These are phyloP conservation scores for Heliocybe sulcata DNA, from an alignment of 1,284 basidiomycete species.

Conservation along the genomic window DNA sequence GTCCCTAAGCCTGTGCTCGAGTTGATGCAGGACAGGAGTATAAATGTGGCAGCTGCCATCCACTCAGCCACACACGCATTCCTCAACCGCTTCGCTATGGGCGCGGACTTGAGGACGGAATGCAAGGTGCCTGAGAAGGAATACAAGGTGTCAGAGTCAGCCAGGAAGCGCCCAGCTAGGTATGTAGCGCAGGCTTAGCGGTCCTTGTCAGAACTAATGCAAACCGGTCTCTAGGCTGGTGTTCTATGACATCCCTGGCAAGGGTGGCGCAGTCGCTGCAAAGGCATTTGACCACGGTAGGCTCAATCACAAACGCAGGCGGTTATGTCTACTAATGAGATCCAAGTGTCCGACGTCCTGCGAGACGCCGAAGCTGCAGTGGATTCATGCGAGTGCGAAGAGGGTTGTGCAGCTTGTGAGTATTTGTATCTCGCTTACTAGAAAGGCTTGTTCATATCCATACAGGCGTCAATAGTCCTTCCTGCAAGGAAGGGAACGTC, in stretches of 20 bases:
- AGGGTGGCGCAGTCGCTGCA: constrained; percentile 64
- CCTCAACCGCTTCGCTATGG: constrained; percentile 70
- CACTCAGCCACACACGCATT: constrained; percentile 85
- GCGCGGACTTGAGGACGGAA: constrained; percentile 74
- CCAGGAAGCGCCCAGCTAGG: constrained; percentile 74
- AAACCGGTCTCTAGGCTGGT: constrained; percentile 49
- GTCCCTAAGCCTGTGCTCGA: constrained; percentile 50
- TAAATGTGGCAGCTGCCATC: constrained; percentile 72
- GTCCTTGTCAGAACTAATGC: neutral
- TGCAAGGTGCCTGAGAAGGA: constrained; percentile 83
- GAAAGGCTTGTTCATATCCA: neutral
- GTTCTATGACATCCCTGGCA: constrained; percentile 74
- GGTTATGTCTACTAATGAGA: neutral
- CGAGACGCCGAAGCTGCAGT: constrained; percentile 56
- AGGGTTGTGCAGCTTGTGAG: constrained; percentile 73
- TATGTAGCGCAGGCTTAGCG: neutral
- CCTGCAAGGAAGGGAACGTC: constrained; percentile 60
- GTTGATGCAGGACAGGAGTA: constrained; percentile 48
- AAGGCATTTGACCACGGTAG: constrained; percentile 82
- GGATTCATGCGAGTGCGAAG: constrained; percentile 60
- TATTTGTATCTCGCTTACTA: constrained; percentile 6
- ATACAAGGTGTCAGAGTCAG: constrained; percentile 49
- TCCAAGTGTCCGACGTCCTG: constrained; percentile 52
- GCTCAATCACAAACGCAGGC: constrained; percentile 7
- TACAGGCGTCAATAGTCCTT: constrained; percentile 54